These are phyloP conservation scores for Arachnopeziza araneosa DNA, from an alignment of 2,329 filamentous ascomycete species.

Conservation along the genomic window DNA sequence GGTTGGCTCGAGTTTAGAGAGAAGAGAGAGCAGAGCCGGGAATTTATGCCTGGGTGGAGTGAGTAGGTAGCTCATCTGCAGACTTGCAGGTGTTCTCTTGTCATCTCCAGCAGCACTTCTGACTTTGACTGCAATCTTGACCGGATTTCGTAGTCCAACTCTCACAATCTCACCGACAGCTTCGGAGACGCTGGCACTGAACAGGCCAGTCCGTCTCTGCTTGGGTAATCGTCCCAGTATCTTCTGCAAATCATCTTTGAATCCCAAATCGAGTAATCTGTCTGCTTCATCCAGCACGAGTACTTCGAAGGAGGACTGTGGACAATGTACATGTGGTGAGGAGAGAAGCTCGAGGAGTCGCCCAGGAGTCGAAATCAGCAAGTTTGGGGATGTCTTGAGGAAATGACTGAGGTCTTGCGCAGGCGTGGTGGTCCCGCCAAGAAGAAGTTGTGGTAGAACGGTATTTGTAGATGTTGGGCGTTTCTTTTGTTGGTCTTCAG, in stretches of 20 bases:
- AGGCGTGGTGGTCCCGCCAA: slow-evolving; percentile 74
- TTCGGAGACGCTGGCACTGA: slow-evolving; percentile 93
- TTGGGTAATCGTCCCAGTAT: slow-evolving; percentile 84
- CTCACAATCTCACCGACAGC: slow-evolving; percentile 90
- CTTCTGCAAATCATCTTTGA: slow-evolving; percentile 83
- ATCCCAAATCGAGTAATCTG: slow-evolving; percentile 84
- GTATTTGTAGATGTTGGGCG: slow-evolving; percentile 41
- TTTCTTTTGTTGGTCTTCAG: slow-evolving; percentile 49
- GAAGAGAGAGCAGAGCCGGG: slow-evolving; percentile 63
- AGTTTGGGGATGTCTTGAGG: slow-evolving; percentile 75
- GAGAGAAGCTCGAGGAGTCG: slow-evolving; percentile 81
- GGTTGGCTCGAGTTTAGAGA: slow-evolving; percentile 62
- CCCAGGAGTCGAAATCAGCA: slow-evolving; percentile 87
- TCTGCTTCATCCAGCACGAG: slow-evolving; percentile 95
- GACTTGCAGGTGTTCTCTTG: slow-evolving; percentile 80
- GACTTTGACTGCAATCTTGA: slow-evolving; percentile 91
- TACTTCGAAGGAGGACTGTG: slow-evolving; percentile 84
- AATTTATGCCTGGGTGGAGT: slow-evolving; percentile 75
- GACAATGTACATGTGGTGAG: slow-evolving; percentile 81
- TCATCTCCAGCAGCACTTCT: slow-evolving; percentile 74
- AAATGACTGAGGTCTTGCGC: slow-evolving; percentile 85
- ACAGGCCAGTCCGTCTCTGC: slow-evolving; percentile 86
- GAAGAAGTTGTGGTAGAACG: slow-evolving; percentile 81
- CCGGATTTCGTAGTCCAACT: slow-evolving; percentile 86
- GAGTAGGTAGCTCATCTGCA: slow-evolving; percentile 84